phyloP scores from a whole-genome alignment of 2,329 filamentous ascomycete species.

The Orbilia blumenaviensis region DNA sequence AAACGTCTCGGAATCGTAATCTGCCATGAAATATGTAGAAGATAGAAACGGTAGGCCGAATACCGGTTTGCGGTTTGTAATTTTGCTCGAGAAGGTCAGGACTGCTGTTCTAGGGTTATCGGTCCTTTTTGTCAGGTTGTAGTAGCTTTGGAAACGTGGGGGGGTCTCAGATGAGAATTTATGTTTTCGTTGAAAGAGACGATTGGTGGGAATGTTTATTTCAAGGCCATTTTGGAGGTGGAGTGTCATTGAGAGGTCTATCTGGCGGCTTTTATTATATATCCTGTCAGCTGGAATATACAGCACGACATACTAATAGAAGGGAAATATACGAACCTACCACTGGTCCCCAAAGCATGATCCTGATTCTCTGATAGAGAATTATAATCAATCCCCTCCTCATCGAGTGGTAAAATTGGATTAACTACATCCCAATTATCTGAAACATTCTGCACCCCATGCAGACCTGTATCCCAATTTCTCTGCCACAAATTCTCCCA shows the following conservation, averaged over 20 bases:
- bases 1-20: constrained; percentile 5
- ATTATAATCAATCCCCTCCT: neutral
- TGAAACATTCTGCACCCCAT: neutral
- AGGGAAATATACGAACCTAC: too few species aligned
- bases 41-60: constrained; percentile 21
- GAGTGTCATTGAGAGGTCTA: neutral
- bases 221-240: neutral
- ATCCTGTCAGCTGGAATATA: too few species aligned
- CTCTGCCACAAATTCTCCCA: neutral
- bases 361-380: too few species aligned
- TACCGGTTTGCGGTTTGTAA: neutral
- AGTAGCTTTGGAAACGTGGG: neutral
- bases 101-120: neutral
- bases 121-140: neutral
- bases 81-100: neutral
- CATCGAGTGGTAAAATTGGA: neutral
- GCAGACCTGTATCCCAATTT: neutral
- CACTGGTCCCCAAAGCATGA: too few species aligned
- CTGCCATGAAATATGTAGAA: neutral
- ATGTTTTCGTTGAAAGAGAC: neutral
- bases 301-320: too few species aligned
- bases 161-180: neutral
- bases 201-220: neutral
- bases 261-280: too few species aligned
- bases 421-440: neutral